Evolutionary conservation across 2,329 filamentous ascomycete species (phyloP).

Genomic region (Trichoderma sp.): DNA sequence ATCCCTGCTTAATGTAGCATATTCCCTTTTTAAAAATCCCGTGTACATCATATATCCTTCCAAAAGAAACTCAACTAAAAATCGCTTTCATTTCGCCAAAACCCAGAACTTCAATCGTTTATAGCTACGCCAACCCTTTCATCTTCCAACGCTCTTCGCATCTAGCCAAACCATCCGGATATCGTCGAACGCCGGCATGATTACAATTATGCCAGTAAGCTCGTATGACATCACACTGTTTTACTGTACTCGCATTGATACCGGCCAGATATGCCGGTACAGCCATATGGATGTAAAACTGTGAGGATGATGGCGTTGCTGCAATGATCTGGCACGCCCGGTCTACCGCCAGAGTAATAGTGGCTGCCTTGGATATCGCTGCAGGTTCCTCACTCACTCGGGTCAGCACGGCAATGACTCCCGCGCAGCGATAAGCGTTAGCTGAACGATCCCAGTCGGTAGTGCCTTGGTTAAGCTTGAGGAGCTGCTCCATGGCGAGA

Average conservation of each 20-base stretch:
- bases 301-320: constrained; percentile 34
- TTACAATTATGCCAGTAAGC: constrained; percentile 43
- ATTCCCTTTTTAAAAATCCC: neutral
- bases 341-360: constrained; percentile 36
- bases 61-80: neutral
- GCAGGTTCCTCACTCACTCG: neutral
- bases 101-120: neutral
- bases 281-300: constrained; percentile 44
- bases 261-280: constrained; percentile 40
- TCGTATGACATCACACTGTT: constrained; percentile 39
- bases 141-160: constrained; percentile 39
- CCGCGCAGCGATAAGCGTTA: constrained; percentile 40
- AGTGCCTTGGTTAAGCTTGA: constrained; percentile 24
- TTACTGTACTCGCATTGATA: constrained; percentile 35
- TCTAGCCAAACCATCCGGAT: constrained; percentile 31
- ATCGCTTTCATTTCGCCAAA: neutral
- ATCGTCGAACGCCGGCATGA: constrained; percentile 40
- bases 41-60: neutral
- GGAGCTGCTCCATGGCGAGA: constrained; percentile 32
- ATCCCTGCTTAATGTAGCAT: neutral
- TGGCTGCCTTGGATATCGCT: constrained; percentile 2
- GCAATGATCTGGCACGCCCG: constrained; percentile 39
- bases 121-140: constrained; percentile 22
- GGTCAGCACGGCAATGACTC: constrained; percentile 36
- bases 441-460: constrained; percentile 30